A percentile compares a stretch with the other conserved stretches of the same genome.
These are phyloP conservation scores for Tulasnella sp. DNA, from an alignment of 768 basidiomycete genomes.

Conservation along the genomic window DNA sequence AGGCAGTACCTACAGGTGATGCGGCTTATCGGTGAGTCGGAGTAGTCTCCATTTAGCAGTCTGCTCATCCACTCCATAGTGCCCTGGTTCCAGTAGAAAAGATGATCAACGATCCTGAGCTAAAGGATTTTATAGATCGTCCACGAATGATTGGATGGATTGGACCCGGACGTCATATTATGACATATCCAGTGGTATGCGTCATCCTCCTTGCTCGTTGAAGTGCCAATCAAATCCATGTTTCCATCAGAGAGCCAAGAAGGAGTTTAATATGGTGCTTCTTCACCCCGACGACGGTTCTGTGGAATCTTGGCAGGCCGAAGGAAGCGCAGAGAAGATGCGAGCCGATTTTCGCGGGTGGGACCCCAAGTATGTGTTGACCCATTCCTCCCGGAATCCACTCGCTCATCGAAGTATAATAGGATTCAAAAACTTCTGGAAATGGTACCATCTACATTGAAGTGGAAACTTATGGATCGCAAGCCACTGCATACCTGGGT, in stretches of 20 bases:
- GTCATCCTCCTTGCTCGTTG: too few relatives aligned
- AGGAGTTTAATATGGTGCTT: constrained; percentile 17
- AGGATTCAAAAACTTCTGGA: constrained; percentile 34
- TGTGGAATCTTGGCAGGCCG: constrained; percentile 32
- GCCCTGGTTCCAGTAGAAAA: constrained; percentile 35
- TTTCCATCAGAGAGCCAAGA: constrained; percentile 17
- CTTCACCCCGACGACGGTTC: constrained; percentile 16
- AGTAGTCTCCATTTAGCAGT: neutral
- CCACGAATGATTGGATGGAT: constrained; percentile 44
- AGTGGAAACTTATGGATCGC: constrained; percentile 39
- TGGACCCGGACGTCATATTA: constrained; percentile 18
- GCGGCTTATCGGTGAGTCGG: constrained; percentile 34
- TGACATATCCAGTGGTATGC: neutral
- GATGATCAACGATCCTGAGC: constrained; percentile 39
- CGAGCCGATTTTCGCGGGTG: constrained; percentile 35
- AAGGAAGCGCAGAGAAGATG: constrained; percentile 36
- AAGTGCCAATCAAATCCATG: too few relatives aligned
- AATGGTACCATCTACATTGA: constrained; percentile 35
- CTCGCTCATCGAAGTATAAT: neutral
- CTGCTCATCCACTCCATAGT: constrained; percentile 18
- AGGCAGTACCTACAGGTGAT: constrained; percentile 42
- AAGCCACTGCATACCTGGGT: constrained; percentile 38
- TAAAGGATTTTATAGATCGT: constrained; percentile 37
- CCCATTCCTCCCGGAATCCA: neutral
- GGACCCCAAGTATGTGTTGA: constrained; percentile 28